Percentiles rank a stretch among this genome's conserved stretches.
Conservation (phyloP, 495 filamentous ascomycete species). For the Hypoxylon lenormandii region DNA sequence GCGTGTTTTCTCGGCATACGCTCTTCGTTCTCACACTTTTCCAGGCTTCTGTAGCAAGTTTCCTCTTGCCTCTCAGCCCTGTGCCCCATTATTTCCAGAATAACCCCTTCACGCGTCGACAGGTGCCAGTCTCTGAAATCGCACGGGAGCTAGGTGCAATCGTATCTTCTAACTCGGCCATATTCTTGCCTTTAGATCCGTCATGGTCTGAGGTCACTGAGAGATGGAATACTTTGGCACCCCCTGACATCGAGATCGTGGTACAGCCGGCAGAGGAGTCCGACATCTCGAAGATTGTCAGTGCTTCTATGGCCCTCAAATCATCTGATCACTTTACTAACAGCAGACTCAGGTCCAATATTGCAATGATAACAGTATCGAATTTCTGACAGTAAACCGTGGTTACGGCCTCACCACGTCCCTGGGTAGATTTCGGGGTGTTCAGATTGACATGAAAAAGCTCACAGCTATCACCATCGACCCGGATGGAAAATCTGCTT, state of each 20-base stretch:
- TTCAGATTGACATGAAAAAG: slow-evolving; percentile 15
- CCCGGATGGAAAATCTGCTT: slow-evolving; percentile 4
- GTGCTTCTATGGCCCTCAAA: background rate
- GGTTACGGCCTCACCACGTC: slow-evolving; percentile 58
- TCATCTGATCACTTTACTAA: background rate
- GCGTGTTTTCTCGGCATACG: too few relatives aligned
- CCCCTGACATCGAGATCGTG: slow-evolving; percentile 17
- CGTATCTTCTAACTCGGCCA: slow-evolving; percentile 9
- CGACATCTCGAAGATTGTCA: slow-evolving; percentile 19
- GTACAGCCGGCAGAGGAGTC: slow-evolving; percentile 18
- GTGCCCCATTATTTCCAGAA: too few relatives aligned
- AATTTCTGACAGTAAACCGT: slow-evolving; percentile 64
- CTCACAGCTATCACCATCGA: slow-evolving; percentile 15
- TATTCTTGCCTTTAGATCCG: slow-evolving; percentile 17
- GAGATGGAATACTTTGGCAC: slow-evolving; percentile 9
- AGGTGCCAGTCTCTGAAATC: too few relatives aligned
- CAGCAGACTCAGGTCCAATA: slow-evolving; percentile 55
- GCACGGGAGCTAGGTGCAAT: slow-evolving; percentile 1
- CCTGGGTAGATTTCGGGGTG: slow-evolving; percentile 38
- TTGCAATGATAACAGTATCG: slow-evolving; percentile 59
- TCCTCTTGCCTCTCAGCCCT: too few relatives aligned
- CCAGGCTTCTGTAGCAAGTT: too few relatives aligned
- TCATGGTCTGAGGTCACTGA: slow-evolving; percentile 11
- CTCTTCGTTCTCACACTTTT: too few relatives aligned
- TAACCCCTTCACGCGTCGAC: too few relatives aligned